These are phyloP conservation scores for Rosa lucieae DNA, from an alignment of 306 rosid species.

Conservation along the genomic window DNA sequence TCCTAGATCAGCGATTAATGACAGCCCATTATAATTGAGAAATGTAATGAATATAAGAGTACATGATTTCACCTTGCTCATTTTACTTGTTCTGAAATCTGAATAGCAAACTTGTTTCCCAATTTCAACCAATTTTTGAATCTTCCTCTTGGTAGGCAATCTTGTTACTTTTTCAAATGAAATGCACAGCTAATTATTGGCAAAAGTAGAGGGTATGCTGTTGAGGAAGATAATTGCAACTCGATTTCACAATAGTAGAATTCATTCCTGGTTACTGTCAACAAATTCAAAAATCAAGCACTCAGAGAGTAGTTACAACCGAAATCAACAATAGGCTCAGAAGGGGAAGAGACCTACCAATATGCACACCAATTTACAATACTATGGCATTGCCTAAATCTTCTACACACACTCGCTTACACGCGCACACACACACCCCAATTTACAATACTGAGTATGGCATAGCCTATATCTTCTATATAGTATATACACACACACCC, in stretches of 20 bases:
- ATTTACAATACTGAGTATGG: constrained; percentile 37
- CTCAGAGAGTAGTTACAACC: constrained; percentile 32
- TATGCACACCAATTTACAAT: constrained; percentile 34
- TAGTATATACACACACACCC: constrained; percentile 38
- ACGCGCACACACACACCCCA: constrained; percentile 38
- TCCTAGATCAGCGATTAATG: not conserved
- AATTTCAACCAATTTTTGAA: not conserved
- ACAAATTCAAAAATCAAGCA: constrained; percentile 30
- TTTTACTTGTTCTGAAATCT: not conserved
- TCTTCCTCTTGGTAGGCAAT: not conserved
- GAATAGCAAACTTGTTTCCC: not conserved
- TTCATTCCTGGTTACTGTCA: constrained; percentile 21
- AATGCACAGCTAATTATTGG: not conserved
- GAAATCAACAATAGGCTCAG: constrained; percentile 29
- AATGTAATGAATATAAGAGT: not conserved
- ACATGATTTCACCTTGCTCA: not conserved
- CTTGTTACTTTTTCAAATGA: not conserved
- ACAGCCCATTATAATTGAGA: not conserved
- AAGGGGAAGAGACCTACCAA: constrained; percentile 27
- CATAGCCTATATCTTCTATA: constrained; percentile 50
- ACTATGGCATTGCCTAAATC: constrained; percentile 42
- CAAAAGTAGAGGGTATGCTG: not conserved
- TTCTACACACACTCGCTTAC: constrained; percentile 23
- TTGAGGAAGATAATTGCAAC: not conserved
- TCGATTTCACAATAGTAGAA: constrained; percentile 3